Evolutionary conservation across 441 rosid species (phyloP).

Genomic region (Brassica hybrid): DNA sequence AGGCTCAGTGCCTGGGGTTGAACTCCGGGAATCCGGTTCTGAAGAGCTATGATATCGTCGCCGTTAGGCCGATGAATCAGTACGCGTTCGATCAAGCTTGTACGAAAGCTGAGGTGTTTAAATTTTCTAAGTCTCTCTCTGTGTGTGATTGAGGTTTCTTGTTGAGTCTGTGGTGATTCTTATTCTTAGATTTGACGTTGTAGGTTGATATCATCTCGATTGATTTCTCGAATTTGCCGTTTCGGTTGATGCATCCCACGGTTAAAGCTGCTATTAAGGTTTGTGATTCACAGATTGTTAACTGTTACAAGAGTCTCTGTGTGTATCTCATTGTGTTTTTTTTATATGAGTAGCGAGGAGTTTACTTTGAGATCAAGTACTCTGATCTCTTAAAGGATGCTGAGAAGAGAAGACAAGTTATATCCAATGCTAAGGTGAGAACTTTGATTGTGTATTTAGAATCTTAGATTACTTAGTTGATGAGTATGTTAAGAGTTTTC

Average conservation of each 20-base stretch:
- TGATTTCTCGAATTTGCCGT: slow-evolving; percentile 67
- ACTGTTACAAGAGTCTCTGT: not conserved
- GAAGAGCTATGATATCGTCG: slow-evolving; percentile 78
- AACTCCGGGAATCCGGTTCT: slow-evolving; percentile 72
- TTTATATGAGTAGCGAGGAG: slow-evolving; percentile 63
- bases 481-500: slow-evolving; percentile 12
- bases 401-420: slow-evolving; percentile 74
- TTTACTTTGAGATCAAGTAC: slow-evolving; percentile 77
- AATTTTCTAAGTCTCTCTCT: not conserved
- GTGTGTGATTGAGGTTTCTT: not conserved
- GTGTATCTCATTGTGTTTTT: not conserved
- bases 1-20: slow-evolving; percentile 62
- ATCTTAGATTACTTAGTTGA: not conserved
- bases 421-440: slow-evolving; percentile 74
- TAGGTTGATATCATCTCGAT: slow-evolving; percentile 86
- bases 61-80: no score
- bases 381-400: slow-evolving; percentile 69
- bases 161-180: not conserved
- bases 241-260: slow-evolving; percentile 66
- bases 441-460: not conserved
- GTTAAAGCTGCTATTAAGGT: slow-evolving; percentile 84
- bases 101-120: slow-evolving; percentile 66
- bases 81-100: slow-evolving; percentile 79
- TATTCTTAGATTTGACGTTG: not conserved
- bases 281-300: slow-evolving; percentile 14